Base-by-base conservation (phyloP, 257 asterid species). In the Nicotiana noctiflora region DNA sequence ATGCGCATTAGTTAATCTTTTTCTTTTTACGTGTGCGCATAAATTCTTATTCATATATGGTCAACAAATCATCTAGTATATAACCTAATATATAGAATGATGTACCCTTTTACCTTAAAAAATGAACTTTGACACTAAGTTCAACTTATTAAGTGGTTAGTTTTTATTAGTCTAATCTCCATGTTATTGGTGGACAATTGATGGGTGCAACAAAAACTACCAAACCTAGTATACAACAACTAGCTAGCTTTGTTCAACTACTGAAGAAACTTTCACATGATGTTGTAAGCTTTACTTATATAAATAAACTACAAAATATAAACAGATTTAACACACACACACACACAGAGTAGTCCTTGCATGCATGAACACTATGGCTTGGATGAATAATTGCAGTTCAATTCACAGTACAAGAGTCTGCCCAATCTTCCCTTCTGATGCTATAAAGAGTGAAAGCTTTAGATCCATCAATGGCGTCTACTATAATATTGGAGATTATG, bases 181-280 rank as follows among this genome's bases (percentile, higher is more conserved):
- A 23, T 44, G 57, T 23, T 49, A 72, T 72, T 72, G 78, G 60
- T 46, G 0, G 78, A 72, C 23, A 46, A 7, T 46, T 46, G 27
- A 81, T 75, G 62, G 89, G 76, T 86, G 81, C 82, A 86, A 84
- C 89, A 81, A 82, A 86, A 81, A 63, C 79, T 81, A 83, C 89
- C 87, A 79, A 86, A 83, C 79, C 65, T 75, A 32, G 60, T 81
- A 44, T 53, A 15, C 11, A 64, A 8, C 21, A 32, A 65, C 49
- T 76, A 61, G 51, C 79, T 31, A 68, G 21, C 79, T 60, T 49
- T 70, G 88, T 77, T 84, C 70, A 86, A 84, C 89, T 57, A 86
- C 88, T 79, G 49, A 4, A 3, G 79, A 51, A 76, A 64, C 56
- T 37, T 25, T 27, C 7, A n/a, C 51, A 15, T 65, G 75, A 25